Conservation (phyloP, 331 rosid genomes). For the Cucumis variabilis region DNA sequence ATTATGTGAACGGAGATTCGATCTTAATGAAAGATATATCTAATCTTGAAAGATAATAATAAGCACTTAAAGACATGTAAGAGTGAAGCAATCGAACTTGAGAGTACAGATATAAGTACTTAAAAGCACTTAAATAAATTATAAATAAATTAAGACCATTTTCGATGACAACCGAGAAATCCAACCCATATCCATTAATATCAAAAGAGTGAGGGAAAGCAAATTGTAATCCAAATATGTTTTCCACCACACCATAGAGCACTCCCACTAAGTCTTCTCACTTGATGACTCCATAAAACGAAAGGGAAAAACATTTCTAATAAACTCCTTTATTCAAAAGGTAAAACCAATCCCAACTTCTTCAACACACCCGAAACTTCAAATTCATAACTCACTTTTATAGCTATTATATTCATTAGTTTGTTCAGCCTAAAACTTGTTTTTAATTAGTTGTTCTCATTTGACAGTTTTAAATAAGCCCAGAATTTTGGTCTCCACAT, state of each 20-base stretch:
- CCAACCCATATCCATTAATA: constrained; percentile 24
- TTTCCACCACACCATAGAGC: constrained; percentile 18
- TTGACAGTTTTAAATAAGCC: no score
- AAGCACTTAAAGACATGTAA: background rate
- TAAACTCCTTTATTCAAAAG: no score
- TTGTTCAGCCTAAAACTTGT: no score
- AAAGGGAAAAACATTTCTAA: background rate
- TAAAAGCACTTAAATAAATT: no score
- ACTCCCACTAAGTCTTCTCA: constrained; percentile 22
- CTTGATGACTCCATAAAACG: constrained; percentile 20
- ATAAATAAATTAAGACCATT: background rate
- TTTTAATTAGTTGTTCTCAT: no score
- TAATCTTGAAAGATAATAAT: background rate
- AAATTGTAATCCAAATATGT: background rate
- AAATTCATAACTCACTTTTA: no score
- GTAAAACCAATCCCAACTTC: no score
- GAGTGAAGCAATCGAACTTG: background rate
- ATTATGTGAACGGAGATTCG: no score
- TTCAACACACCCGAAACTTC: no score
- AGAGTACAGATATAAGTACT: background rate
- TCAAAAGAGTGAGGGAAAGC: background rate
- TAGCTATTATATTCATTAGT: no score
- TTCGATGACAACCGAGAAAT: background rate
- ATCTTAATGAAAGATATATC: no score
- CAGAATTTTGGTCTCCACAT: no score